A percentile compares a stretch with the other conserved stretches of the same genome.
These are phyloP conservation scores for Mycena albidolilacea DNA, from an alignment of 768 basidiomycete species.

Conservation along the genomic window DNA sequence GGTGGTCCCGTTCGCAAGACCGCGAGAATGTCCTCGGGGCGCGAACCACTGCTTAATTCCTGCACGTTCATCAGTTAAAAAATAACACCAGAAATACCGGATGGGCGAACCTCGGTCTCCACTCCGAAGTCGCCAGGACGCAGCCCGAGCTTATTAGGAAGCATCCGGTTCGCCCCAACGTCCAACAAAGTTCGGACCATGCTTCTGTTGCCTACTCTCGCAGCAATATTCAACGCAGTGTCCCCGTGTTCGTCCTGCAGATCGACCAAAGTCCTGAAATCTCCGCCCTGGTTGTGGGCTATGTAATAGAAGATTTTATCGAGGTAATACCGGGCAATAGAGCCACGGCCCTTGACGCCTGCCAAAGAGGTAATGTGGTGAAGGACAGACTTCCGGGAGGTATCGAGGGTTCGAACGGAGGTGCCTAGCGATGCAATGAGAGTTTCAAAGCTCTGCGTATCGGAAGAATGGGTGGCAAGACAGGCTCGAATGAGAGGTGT, in stretches of 20 bases:
- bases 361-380: constrained; percentile 95
- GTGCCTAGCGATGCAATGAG: constrained; percentile 76
- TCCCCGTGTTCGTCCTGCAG: constrained; percentile 96
- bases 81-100: constrained; percentile 5
- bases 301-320: constrained; percentile 92
- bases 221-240: constrained; percentile 95
- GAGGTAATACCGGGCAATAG: constrained; percentile 91
- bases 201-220: constrained; percentile 91
- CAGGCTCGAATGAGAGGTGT: constrained; percentile 95
- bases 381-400: constrained; percentile 85
- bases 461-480: constrained; percentile 89
- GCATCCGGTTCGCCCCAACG: constrained; percentile 90
- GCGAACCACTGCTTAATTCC: constrained; percentile 80
- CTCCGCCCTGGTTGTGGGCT: constrained; percentile 80
- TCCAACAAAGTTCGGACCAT: constrained; percentile 90
- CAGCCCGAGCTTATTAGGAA: constrained; percentile 94
- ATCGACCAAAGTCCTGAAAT: constrained; percentile 87
- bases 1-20: constrained; percentile 81
- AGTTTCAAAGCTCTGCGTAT: constrained; percentile 79
- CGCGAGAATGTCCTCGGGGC: constrained; percentile 86
- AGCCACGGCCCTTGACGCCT: constrained; percentile 90
- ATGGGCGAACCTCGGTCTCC: constrained; percentile 81
- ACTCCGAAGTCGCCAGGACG: constrained; percentile 96
- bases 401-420: constrained; percentile 92
- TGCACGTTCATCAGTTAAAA: constrained; percentile 43